Evolutionary conservation across 2,329 filamentous ascomycete genomes (phyloP).

Genomic region (Paradendryphiella salina): DNA sequence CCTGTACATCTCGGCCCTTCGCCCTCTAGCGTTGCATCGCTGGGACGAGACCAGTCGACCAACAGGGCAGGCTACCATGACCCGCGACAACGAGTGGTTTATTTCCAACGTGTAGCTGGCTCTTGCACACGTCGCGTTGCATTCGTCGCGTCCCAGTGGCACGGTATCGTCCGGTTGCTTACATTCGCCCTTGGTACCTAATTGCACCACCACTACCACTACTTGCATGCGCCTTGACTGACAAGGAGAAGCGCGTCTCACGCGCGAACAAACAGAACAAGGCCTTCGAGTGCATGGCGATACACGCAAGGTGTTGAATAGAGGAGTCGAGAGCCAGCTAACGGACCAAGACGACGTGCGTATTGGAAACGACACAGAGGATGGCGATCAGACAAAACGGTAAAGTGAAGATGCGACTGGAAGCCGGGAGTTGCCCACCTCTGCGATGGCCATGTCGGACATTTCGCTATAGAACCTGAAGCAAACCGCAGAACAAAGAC

Average conservation of each 20-base stretch:
- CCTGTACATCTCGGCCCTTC: too few species aligned
- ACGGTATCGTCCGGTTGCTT: not conserved
- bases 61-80: not conserved
- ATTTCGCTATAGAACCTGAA: not conserved
- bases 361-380: not conserved
- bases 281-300: not conserved
- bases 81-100: not conserved
- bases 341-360: not conserved
- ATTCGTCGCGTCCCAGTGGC: not conserved
- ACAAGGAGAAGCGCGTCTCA: not conserved
- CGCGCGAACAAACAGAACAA: constrained; percentile 3
- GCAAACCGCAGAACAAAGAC: not conserved
- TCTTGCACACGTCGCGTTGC: not conserved
- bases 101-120: not conserved
- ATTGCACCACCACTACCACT: not conserved
- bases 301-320: not conserved
- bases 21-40: not conserved
- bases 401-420: constrained; percentile 1
- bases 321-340: not conserved
- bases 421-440: not conserved
- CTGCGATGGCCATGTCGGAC: not conserved
- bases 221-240: not conserved
- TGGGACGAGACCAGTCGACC: not conserved
- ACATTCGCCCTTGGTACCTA: not conserved
- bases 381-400: not conserved